Percentiles rank a stretch among this genome's conserved stretches.
phyloP scores from a whole-genome alignment of 2,329 filamentous ascomycete genomes.

The Diaporthe sp. region DNA sequence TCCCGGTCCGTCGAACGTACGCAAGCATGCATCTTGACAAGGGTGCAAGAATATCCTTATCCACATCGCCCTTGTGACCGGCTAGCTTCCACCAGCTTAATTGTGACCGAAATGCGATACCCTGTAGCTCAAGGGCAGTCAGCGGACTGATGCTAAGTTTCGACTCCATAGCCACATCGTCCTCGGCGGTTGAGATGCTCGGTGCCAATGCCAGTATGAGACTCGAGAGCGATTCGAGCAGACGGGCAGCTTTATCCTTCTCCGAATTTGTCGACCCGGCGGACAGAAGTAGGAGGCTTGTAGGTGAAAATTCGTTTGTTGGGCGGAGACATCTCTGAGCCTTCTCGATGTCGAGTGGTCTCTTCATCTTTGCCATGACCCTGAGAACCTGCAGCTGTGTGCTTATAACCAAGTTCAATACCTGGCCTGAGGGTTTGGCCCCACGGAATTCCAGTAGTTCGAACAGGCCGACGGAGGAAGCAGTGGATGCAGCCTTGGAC shows the following conservation, averaged over 20 bases:
- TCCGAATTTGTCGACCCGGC: slow-evolving; percentile 58
- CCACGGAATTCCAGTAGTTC: slow-evolving; percentile 74
- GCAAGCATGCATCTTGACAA: slow-evolving; percentile 73
- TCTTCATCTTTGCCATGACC: slow-evolving; percentile 71
- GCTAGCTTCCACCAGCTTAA: slow-evolving; percentile 76
- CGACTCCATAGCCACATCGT: slow-evolving; percentile 65
- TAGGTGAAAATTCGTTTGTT: slow-evolving; percentile 67
- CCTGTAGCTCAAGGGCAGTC: slow-evolving; percentile 72
- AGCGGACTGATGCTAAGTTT: slow-evolving; percentile 68
- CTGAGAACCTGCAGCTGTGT: slow-evolving; percentile 76
- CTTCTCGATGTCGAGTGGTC: slow-evolving; percentile 45
- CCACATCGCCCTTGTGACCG: slow-evolving; percentile 68
- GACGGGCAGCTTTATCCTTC: slow-evolving; percentile 70
- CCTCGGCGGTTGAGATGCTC: slow-evolving; percentile 74
- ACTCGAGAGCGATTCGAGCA: slow-evolving; percentile 76
- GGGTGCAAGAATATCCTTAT: slow-evolving; percentile 75
- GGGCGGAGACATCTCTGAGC: slow-evolving; percentile 56
- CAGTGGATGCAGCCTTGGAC: slow-evolving; percentile 51
- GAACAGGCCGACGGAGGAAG: slow-evolving; percentile 53
- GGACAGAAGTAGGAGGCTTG: slow-evolving; percentile 65
- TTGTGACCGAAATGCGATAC: slow-evolving; percentile 71
- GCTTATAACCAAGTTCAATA: slow-evolving; percentile 69
- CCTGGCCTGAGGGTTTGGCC: slow-evolving; percentile 54
- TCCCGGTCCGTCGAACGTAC: slow-evolving; percentile 65
- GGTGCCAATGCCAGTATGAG: slow-evolving; percentile 75